Percentiles rank a stretch among this genome's conserved stretches.
phyloP scores from a whole-genome alignment of 768 basidiomycete genomes.

The Serendipita sp. region DNA sequence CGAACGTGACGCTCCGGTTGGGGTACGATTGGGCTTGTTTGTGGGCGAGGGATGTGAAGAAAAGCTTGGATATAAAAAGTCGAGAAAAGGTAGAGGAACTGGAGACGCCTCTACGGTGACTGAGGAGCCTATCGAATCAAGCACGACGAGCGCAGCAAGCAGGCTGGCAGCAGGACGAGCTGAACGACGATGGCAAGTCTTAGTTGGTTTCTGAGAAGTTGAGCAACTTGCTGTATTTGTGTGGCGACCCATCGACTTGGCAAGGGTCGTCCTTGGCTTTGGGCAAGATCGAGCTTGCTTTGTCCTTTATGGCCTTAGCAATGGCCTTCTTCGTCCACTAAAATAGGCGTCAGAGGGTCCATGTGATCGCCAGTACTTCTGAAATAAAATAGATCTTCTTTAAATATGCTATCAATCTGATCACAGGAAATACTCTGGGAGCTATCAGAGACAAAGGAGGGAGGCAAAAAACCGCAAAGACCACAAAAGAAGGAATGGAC shows the following conservation, averaged over 20 bases:
- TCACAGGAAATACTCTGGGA: too few relatives aligned
- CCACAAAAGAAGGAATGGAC: neutral
- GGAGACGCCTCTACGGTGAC: neutral
- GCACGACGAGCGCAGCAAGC: neutral
- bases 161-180: neutral
- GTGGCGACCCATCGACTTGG: neutral
- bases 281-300: neutral
- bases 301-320: too few relatives aligned
- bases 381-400: too few relatives aligned
- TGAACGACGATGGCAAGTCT: neutral
- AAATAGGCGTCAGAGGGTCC: too few relatives aligned
- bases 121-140: neutral
- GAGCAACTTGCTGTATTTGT: neutral
- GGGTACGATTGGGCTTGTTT: neutral
- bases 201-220: neutral
- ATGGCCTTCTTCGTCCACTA: too few relatives aligned
- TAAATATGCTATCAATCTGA: too few relatives aligned
- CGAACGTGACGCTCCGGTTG: neutral
- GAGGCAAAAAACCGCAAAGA: neutral
- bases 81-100: neutral
- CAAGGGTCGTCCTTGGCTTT: neutral
- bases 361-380: too few relatives aligned
- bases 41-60: neutral
- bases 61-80: constrained; percentile 3
- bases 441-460: neutral